Evolutionary conservation across 495 filamentous ascomycete species (phyloP).

Genomic region (Amorphotheca resinae): DNA sequence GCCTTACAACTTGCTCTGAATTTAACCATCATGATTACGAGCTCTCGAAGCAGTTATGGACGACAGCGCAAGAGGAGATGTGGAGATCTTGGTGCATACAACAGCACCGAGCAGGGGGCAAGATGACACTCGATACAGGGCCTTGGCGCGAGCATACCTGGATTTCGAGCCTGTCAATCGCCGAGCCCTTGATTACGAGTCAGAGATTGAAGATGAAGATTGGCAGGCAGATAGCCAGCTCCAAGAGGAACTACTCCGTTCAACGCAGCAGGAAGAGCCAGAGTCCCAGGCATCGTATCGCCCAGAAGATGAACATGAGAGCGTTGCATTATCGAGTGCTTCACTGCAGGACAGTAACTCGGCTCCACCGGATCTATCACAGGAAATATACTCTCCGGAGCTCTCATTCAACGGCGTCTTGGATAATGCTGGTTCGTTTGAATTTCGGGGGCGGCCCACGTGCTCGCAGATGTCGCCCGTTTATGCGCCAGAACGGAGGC

Average conservation of each 20-base stretch:
- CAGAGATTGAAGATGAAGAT: slow-evolving; percentile 4
- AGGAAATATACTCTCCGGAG: slow-evolving; percentile 20
- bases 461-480: not conserved
- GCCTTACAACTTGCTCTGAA: too few relatives aligned
- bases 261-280: slow-evolving; percentile 6
- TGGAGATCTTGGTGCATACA: slow-evolving; percentile 59
- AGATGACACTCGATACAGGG: slow-evolving; percentile 53
- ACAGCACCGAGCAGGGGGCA: slow-evolving; percentile 45
- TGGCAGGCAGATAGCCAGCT: slow-evolving; percentile 1
- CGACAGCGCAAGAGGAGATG: slow-evolving; percentile 17
- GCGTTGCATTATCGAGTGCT: not conserved
- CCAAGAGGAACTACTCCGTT: slow-evolving; percentile 2
- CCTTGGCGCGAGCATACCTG: slow-evolving; percentile 47
- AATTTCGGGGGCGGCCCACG: slow-evolving; percentile 10
- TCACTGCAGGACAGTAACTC: not conserved
- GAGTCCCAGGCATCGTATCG: slow-evolving; percentile 15
- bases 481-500: not conserved
- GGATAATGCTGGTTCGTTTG: slow-evolving; percentile 32
- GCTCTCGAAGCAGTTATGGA: slow-evolving; percentile 19
- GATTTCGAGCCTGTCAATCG: slow-evolving; percentile 36
- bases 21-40: not conserved
- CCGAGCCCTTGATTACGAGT: slow-evolving; percentile 13
- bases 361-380: not conserved
- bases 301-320: slow-evolving; percentile 7
- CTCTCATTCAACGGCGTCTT: slow-evolving; percentile 34